Evolutionary conservation across 2,329 filamentous ascomycete species (phyloP), one percentile per base, ranked within the genome.

Genomic region (Stagonosporopsis vannaccii): DNA sequence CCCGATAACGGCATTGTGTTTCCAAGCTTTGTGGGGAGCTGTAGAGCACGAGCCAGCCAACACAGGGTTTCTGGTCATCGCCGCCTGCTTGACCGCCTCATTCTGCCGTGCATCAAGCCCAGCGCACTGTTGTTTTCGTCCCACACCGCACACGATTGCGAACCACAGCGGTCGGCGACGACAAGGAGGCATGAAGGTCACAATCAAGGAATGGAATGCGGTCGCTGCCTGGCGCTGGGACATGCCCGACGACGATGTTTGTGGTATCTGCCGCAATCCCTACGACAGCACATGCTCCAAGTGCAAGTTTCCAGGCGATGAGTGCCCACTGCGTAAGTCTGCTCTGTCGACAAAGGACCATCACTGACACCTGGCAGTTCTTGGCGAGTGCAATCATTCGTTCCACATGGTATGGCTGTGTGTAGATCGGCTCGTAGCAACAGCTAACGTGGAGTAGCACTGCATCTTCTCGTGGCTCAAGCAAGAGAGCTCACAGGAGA

Each of bases 171-270:
- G 6, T 37, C 13, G 25, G 57, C 50, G 55, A 56, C 51, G 56
- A 46, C 37, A 57, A 36, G 39, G 60, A 61, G 36, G 45, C 43
- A 99, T 99, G 95, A 98, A 97, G 79, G 92, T 98, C 80, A 95
- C 87, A 43, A 95, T 98, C 78, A 91, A 89, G 71, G 86, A 91
- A 74, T 98, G 94, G 92, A 90, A 95, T 70, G 90, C 92, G 4
- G 92, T 99, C 60, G 95, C 95, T 17, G 94, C 92, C 51, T 99
- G 95, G 95, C 88, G 91, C 63, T 99, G 95, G 95, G 91, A 98
- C 75, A 91, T 98, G 71, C 92, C 94, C 22, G 92, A 97, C 69
- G 94, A 97, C 79, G 94, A 99, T 75, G 93, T 98, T 61, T 99
- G 95, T 70, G 95, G 95, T 69, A 99, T 99, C 79, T 99, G 95